Evolutionary conservation across 2,329 filamentous ascomycete genomes (phyloP).

Genomic region (Alternaria alternata): DNA sequence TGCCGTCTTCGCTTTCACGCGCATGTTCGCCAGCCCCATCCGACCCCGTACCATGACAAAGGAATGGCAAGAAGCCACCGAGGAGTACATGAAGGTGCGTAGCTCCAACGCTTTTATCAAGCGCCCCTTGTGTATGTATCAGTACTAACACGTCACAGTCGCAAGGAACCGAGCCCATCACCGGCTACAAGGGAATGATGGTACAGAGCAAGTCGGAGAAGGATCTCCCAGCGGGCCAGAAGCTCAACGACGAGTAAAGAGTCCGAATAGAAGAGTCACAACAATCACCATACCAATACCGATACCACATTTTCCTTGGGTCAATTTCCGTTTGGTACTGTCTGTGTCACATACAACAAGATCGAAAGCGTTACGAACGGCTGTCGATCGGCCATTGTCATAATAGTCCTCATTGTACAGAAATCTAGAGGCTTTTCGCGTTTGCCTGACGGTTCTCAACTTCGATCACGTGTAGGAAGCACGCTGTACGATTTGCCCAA

Average conservation of each 20-base stretch:
- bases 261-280: conserved; percentile 27
- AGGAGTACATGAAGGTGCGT: conserved; percentile 91
- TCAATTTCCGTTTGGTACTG: conserved; percentile 48
- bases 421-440: conserved; percentile 48
- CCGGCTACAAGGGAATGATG: conserved; percentile 52
- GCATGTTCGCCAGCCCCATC: conserved; percentile 71
- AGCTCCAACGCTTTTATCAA: conserved; percentile 5
- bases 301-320: conserved; percentile 47
- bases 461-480: conserved; percentile 26
- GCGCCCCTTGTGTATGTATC: conserved; percentile 1
- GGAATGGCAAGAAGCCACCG: conserved; percentile 95
- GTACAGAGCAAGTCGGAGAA: conserved; percentile 51
- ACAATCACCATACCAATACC: conserved; percentile 42
- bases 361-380: conserved; percentile 35
- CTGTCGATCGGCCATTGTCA: conserved; percentile 42
- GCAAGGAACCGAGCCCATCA: conserved; percentile 51
- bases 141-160: conserved; percentile 36
- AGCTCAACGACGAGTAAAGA: conserved; percentile 46
- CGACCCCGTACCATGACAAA: conserved; percentile 87
- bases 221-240: conserved; percentile 32
- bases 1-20: conserved; percentile 75
- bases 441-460: conserved; percentile 25
- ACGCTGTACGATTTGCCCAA: conserved; percentile 31
- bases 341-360: conserved; percentile 45
- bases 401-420: conserved; percentile 51